Evolutionary conservation across 176 grass and related monocot species (phyloP).

Genomic region (Poa annua): DNA sequence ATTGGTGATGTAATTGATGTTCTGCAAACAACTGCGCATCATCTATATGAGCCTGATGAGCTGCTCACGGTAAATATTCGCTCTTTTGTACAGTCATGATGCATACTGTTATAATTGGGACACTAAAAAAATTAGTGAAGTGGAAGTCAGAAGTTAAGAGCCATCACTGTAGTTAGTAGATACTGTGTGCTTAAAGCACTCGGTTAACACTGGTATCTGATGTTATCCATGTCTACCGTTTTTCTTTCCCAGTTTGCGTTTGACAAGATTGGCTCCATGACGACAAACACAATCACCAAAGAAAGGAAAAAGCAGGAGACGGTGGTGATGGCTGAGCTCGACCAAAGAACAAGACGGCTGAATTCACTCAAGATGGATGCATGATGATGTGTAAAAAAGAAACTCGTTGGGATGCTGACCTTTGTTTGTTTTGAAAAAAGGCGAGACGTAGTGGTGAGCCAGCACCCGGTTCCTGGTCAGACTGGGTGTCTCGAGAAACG

Average conservation of each 20-base stretch:
- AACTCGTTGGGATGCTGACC: neutral
- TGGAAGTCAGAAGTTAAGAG: neutral
- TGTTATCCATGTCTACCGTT: neutral
- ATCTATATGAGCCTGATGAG: conserved; percentile 86
- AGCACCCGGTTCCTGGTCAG: neutral
- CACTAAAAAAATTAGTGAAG: too few relatives aligned
- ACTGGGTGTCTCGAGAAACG: neutral
- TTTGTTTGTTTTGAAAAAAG: conserved; percentile 4
- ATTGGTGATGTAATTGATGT: conserved; percentile 94
- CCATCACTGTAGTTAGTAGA: neutral
- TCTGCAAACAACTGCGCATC: conserved; percentile 78
- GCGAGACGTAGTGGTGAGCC: neutral
- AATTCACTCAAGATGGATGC: conserved; percentile 83
- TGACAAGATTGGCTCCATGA: conserved; percentile 95
- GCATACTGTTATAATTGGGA: too few relatives aligned
- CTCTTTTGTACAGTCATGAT: conserved; percentile 3
- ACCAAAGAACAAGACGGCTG: conserved; percentile 80
- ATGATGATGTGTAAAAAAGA: conserved; percentile 35
- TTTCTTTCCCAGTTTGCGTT: conserved; percentile 69
- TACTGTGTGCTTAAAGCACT: neutral
- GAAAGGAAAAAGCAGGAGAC: conserved; percentile 95
- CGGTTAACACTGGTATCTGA: neutral
- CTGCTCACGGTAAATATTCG: conserved; percentile 68
- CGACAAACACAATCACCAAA: conserved; percentile 85
- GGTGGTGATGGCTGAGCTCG: conserved; percentile 91